A percentile compares a stretch with the other conserved stretches of the same genome.
Conservation (phyloP, 2,329 filamentous ascomycete genomes). For the Colletotrichum higginsianum region DNA sequence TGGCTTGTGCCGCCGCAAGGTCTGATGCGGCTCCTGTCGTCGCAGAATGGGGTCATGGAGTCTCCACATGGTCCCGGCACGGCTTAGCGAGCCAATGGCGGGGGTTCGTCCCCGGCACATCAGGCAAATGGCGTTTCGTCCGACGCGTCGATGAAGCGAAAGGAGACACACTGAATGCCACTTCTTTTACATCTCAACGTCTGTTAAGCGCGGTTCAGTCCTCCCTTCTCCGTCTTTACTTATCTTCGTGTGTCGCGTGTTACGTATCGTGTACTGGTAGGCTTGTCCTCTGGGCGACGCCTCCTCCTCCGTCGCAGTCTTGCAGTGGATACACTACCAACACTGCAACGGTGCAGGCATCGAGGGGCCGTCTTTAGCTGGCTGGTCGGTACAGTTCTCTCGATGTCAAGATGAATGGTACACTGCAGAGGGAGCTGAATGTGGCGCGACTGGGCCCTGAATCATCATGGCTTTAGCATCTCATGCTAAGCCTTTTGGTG, state of each 20-base stretch:
- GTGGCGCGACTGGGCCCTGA: slow-evolving; percentile 14
- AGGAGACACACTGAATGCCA: slow-evolving; percentile 45
- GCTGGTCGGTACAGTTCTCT: neutral
- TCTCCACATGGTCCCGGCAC: slow-evolving; percentile 42
- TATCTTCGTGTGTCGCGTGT: too few relatives aligned
- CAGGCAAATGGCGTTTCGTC: slow-evolving; percentile 57
- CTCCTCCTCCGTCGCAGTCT: slow-evolving; percentile 30
- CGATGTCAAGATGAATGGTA: neutral
- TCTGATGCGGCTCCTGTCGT: slow-evolving; percentile 53
- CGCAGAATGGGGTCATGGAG: slow-evolving; percentile 49
- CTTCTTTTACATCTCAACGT: slow-evolving; percentile 17
- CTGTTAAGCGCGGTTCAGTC: slow-evolving; percentile 30
- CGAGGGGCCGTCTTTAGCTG: slow-evolving; percentile 1
- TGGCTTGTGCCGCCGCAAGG: slow-evolving; percentile 21
- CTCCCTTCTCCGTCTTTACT: neutral
- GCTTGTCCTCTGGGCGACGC: slow-evolving; percentile 15
- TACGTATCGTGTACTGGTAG: neutral
- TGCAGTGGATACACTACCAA: neutral
- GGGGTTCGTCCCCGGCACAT: slow-evolving; percentile 44
- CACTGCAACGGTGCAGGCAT: neutral
- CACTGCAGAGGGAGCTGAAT: neutral
- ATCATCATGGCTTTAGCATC: slow-evolving; percentile 21
- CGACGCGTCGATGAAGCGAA: slow-evolving; percentile 56
- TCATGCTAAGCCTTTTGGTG: slow-evolving; percentile 35
- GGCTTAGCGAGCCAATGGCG: slow-evolving; percentile 46